Evolutionary conservation across 2,329 filamentous ascomycete species (phyloP), one percentile per base, ranked within the genome.

Genomic region (Colletotrichum camelliae): DNA sequence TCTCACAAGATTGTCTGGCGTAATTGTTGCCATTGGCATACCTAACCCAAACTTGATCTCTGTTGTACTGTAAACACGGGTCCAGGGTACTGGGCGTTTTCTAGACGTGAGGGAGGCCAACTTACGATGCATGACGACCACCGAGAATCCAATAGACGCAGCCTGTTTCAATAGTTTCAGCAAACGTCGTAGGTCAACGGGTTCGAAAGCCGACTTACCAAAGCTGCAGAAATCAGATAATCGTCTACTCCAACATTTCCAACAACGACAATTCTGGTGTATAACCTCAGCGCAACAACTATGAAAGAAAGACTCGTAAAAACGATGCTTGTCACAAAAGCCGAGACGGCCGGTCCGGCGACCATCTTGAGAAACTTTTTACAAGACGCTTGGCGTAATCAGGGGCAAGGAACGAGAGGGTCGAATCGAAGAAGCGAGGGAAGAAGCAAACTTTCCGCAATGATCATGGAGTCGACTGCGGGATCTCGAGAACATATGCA

Each of bases 121-220:
- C 43, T 52, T 21, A 52, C 43, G 43, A 13, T 52, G 43, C 43
- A 52, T 52, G 0, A 52, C n/a, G n/a, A 52, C 43, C 43, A 52
- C 43, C 7, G 43, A 52, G 43, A 52, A 52, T 4, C 43, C 43
- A 52, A 52, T 52, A 21, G 43, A 52, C 6, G 43, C 43, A 7
- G 43, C 43, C 43, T 52, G 39, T 52, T 52, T 13, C n/a, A 21
- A 1, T 52, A 21, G 6, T 52, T 12, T 52, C 10, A 52, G 43
- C n/a, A 52, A 52, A 21, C 10, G 10, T 6, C 18, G 4, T 39
- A 16, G 9, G 10, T 21, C 2, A 21, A 21, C 4, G n/a, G 7
- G n/a, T 21, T 52, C 81, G 64, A 60, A 79, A 75, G 55, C 66
- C 58, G 24, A 35, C 39, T 70, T 35, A 70, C 68, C 58, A 70